phyloP scores from a whole-genome alignment of 2,329 filamentous ascomycete genomes.

The Phaeophleospora eucalypticola region DNA sequence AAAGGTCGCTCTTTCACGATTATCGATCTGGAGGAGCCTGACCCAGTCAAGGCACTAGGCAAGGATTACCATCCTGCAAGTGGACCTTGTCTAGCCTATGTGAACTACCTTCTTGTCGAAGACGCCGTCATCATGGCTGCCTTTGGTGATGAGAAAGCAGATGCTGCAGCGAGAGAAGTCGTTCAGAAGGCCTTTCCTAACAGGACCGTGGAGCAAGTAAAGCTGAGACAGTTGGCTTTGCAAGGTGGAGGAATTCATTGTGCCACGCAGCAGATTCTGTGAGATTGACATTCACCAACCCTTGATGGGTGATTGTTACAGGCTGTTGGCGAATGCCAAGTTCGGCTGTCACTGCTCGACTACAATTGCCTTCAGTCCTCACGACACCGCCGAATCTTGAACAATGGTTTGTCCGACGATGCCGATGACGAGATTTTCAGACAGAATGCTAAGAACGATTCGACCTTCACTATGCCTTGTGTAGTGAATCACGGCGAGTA shows the following conservation, averaged over 20 bases:
- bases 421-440: too few relatives aligned
- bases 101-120: slow-evolving; percentile 18
- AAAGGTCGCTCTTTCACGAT: slow-evolving; percentile 9
- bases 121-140: slow-evolving; percentile 15
- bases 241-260: slow-evolving; percentile 19
- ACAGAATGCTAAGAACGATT: too few relatives aligned
- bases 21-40: slow-evolving; percentile 12
- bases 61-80: slow-evolving; percentile 9
- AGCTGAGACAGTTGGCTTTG: slow-evolving; percentile 14
- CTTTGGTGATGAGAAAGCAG: slow-evolving; percentile 14
- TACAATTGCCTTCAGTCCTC: too few relatives aligned
- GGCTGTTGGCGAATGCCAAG: too few relatives aligned
- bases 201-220: slow-evolving; percentile 13
- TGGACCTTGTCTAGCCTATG: slow-evolving; percentile 12
- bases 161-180: slow-evolving; percentile 9
- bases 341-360: too few relatives aligned
- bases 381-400: too few relatives aligned
- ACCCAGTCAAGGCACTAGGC: slow-evolving; percentile 6
- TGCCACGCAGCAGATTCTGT: slow-evolving; percentile 16
- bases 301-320: too few relatives aligned
- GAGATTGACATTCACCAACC: too few relatives aligned
- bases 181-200: slow-evolving; percentile 12
- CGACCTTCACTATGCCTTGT: too few relatives aligned
- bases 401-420: too few relatives aligned
- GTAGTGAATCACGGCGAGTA: too few relatives aligned